Conservation (phyloP, 257 asterid genomes). For the Cinchona pubescens region DNA sequence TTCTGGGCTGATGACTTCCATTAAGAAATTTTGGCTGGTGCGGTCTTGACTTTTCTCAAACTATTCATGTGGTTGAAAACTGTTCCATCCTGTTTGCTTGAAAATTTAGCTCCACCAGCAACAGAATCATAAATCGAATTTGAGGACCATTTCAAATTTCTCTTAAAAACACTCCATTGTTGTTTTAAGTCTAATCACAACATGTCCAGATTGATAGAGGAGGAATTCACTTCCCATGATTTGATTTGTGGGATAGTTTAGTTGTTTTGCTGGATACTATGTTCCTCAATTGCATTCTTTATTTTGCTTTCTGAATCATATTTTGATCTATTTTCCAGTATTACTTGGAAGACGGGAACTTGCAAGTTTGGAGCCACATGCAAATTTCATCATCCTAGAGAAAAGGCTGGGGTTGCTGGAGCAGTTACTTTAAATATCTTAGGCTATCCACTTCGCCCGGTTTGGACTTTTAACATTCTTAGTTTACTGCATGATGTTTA, state of each 20-base stretch:
- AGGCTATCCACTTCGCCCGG: conserved; percentile 97
- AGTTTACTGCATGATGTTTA: neutral
- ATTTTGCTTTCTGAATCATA: neutral
- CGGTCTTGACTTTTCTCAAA: neutral
- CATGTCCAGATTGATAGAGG: neutral
- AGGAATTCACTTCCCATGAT: neutral
- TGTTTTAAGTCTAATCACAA: neutral
- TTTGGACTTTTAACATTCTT: conserved; percentile 31
- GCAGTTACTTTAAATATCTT: conserved; percentile 74
- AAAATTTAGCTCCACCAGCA: neutral
- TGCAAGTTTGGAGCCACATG: conserved; percentile 93
- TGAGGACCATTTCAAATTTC: neutral
- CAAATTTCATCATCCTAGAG: conserved; percentile 90
- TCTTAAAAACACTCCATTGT: no score
- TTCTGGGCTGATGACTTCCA: neutral
- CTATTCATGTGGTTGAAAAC: neutral
- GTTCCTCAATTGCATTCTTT: conserved; percentile 1
- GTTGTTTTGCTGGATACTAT: neutral
- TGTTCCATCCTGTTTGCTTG: neutral
- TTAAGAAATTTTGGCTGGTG: neutral
- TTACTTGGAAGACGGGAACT: conserved; percentile 84
- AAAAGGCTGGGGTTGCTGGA: conserved; percentile 85
- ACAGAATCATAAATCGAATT: neutral
- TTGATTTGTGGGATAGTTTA: neutral
- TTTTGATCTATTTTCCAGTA: conserved; percentile 38